Evolutionary conservation across 2,329 filamentous ascomycete species (phyloP), one percentile per base, ranked within the genome.

Genomic region (Penicillium sp.): DNA sequence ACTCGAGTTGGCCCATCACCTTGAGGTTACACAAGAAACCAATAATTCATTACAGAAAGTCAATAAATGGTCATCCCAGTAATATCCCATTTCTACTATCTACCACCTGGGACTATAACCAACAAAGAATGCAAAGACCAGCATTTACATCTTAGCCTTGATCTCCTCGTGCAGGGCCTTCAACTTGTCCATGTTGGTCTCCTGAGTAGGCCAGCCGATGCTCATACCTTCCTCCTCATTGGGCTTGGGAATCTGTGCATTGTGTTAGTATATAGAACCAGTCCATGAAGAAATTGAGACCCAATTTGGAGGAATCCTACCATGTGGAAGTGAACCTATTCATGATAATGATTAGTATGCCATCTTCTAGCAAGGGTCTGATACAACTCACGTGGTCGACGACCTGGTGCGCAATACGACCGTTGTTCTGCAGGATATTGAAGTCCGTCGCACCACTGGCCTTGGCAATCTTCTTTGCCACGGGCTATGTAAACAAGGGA

Each of bases 371-470:
- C 33, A 33, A 27, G 26, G n/a, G 23, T 46, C 10, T 11, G 35
- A 21, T 25, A 29, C 42, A 50, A 79, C 86, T 78, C 79, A 95
- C 93, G 79, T 99, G 95, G 66, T 92, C 89, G 61, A 99, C 93
- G 62, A 89, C 82, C 79, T 98, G 95, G 76, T 99, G 95, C 19
- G 95, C 95, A 69, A 93, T 85, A 23, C 85, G 82, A 52, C 95
- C 95, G 71, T 99, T 99, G 80, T 99, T 99, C 80, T 99, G 95
- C 58, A 99, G 80, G 49, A 99, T 85, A 72, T 99, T 99, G 82
- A 92, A 99, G 75, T 98, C 85, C 51, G 81, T 80, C 4, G 89
- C 88, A 37, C 91, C 91, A 4, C 85, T 87, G 27, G 92, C 93
- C 21, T 81, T 77, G 49, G 89, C 92, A 48, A 99, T 85, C 76